These are phyloP conservation scores for Neurospora discreta DNA, from an alignment of 495 filamentous ascomycete genomes.

Conservation along the genomic window DNA sequence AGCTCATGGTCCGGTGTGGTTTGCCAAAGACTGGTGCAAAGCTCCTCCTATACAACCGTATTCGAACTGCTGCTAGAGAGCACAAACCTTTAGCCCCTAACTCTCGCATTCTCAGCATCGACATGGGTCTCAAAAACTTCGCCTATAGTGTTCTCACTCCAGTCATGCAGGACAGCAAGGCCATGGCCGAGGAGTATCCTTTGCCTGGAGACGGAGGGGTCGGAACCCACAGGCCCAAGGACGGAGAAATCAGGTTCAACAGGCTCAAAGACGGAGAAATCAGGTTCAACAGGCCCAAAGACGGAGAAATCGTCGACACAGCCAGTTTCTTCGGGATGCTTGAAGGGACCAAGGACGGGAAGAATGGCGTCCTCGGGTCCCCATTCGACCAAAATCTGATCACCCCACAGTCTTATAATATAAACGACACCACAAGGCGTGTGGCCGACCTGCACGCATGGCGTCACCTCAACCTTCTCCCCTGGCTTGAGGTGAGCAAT, in stretches of 20 bases:
- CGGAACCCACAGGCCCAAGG: not conserved
- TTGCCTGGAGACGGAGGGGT: not conserved
- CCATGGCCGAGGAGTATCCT: not conserved
- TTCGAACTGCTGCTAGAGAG: constrained; percentile 10
- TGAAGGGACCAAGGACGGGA: not conserved
- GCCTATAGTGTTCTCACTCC: constrained; percentile 57
- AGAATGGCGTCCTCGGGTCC: not conserved
- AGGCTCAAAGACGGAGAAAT: no score
- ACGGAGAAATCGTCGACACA: not conserved
- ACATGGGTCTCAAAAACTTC: constrained; percentile 80
- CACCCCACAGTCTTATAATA: not conserved
- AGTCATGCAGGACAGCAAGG: not conserved
- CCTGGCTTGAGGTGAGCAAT: not conserved
- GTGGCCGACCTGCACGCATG: constrained; percentile 18
- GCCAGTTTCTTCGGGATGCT: not conserved
- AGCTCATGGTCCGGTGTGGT: constrained; percentile 10
- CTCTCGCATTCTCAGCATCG: constrained; percentile 57
- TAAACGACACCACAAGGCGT: not conserved
- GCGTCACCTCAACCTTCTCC: constrained; percentile 22
- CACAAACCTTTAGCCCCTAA: constrained; percentile 6
- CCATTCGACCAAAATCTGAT: not conserved
- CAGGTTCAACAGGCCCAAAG: not conserved
- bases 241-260: no score
- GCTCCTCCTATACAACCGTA: constrained; percentile 1
- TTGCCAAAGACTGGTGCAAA: constrained; percentile 13